Evolutionary conservation across 208 protist genomes (phyloP), one percentile per base, ranked within the genome.

Genomic region (Leishmania mexicana): DNA sequence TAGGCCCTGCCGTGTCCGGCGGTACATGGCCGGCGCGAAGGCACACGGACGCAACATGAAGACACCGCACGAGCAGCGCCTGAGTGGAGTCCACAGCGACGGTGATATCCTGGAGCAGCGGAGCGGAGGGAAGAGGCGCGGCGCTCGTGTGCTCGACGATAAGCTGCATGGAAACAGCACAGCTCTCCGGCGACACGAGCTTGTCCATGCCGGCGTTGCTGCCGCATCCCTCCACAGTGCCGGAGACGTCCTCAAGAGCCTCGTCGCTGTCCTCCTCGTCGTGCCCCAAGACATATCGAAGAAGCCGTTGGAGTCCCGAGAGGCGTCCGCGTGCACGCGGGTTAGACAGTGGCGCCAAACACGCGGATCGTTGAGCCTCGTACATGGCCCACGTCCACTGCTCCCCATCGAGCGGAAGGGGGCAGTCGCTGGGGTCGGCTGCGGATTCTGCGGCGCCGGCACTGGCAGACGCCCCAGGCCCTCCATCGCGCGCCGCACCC

Each of bases 1-100:
- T 54, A 4, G 42, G 2, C 11, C 13, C 70, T 21, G 53, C 57
- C 13, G 49, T 49, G 31, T 17, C 17, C n/a, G 15, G 15, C 47
- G 15, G 15, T 67, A 19, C 68, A 47, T 57, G 28, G 35, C 76
- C 75, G 31, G 24, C 53, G 45, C 76, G 76, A 28, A 38, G 60
- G 49, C 76, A 80, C 40, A 80, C 76, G 11, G 42, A n/a, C 13
- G 76, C 76, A 17, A 80, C 64, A 13, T 24, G 53, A 15, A 80
- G n/a, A 40, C 76, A 80, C 17, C 76, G 60, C 21, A 72, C 76
- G 5, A 80, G 76, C 13, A 80, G 76, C 42, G 58, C n/a, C n/a
- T 49, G 76, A 51, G 76, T 47, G 7, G 58, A 65, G 51, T 80
- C 76, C n/a, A 80, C 76, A 51, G 76, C 47, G 13, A 19, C 57